Evolutionary conservation across 345 rosid genomes (phyloP).

Genomic region (Populus nigra): DNA sequence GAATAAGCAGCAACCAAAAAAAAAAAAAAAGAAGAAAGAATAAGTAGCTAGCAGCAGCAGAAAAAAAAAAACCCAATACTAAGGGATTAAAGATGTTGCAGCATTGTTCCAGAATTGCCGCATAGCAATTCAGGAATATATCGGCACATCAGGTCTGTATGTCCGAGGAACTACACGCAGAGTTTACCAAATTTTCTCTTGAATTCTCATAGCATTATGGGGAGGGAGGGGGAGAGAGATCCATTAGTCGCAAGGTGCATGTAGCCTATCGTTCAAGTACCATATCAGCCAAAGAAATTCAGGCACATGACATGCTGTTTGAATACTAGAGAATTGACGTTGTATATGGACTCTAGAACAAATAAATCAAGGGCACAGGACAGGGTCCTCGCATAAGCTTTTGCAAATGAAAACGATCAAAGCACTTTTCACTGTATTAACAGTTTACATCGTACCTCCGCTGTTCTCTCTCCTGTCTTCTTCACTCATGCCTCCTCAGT

Average conservation of each 20-base stretch:
- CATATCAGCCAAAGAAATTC: not conserved
- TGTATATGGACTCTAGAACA: not conserved
- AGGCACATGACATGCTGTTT: not conserved
- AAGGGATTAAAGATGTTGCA: not conserved
- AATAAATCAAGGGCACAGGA: not conserved
- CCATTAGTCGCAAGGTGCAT: not conserved
- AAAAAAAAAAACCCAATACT: no score
- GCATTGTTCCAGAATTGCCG: not conserved
- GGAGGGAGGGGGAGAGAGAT: not conserved
- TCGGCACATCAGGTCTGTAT: not conserved
- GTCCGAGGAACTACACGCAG: not conserved
- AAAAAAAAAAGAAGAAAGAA: no score
- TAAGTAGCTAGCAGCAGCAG: no score
- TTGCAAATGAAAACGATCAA: not conserved
- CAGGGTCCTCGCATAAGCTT: not conserved
- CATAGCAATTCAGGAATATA: no score
- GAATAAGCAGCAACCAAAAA: no score
- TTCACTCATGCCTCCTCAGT: not conserved
- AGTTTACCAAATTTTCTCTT: not conserved
- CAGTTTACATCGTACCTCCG: not conserved
- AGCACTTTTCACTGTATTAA: not conserved
- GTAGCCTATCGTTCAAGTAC: not conserved
- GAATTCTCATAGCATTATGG: not conserved
- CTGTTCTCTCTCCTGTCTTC: not conserved
- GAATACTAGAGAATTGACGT: not conserved